Evolutionary conservation across 495 filamentous ascomycete species (phyloP), one percentile per base, ranked within the genome.

Genomic region (Cercophora samala): DNA sequence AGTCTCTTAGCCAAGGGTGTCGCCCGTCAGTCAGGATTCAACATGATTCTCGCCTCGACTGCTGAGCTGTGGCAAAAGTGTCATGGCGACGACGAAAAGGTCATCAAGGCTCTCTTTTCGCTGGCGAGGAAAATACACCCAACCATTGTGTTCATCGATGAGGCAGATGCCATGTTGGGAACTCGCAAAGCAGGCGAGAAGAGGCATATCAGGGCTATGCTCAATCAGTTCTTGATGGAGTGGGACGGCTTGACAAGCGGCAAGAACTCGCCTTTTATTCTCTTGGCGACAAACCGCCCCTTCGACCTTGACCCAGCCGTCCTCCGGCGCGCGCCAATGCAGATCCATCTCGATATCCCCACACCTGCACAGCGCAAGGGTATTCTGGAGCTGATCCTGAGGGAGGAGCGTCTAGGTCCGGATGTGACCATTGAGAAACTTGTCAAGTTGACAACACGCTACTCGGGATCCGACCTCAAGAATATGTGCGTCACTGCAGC

Each of bases 1-100:
- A 97, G 93, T 0, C 81, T 69, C 6, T 60, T 74, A 0, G 68
- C 66, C 2, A 59, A 66, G 22, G 72, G 18, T 1, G 1, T 74
- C 42, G 69, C 69, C 59, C 65, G 64, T 17, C 21, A 68, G 13
- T 58, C 64, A 6, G 37, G 46, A 1, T 64, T 6, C 62, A 71
- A 63, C 53, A 68, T 75, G 64, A 51, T 75, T 0, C 17, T 17
- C 37, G 53, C 69, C 64, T 58, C 64, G 21, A 21, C 64, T 6
- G 68, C 60, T 3, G 62, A 66, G 15, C 5, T 73, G 13, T 62
- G 23, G 58, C 32, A 68, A 4, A 61, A 65, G 24, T 68, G 32
- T 19, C 18, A 53, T 9, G 73, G 71, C 52, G 73, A 73, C 24
- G 32, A 42, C 55, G 70, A 75, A 53, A 75, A 75, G 66, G 46